Base-by-base conservation (phyloP, 2,329 filamentous ascomycete species). In the Diatrype stigma region DNA sequence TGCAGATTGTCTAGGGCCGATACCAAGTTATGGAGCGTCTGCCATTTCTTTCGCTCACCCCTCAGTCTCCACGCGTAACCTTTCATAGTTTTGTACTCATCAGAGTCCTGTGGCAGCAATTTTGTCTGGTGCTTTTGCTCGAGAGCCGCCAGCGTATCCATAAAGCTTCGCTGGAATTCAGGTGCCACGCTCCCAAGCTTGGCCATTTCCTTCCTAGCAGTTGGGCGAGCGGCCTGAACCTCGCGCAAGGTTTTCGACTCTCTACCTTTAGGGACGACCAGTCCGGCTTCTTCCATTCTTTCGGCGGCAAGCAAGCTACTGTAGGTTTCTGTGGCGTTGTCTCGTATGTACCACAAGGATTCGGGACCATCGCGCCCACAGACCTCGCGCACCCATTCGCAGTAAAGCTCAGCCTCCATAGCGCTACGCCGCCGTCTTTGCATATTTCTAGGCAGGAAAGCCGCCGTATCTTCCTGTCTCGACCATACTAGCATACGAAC, bases 401-500 rank as follows among this genome's bases (percentile, higher is more conserved):
- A 80, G n/a, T 75, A 66, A 3, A 87, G 68, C 57, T 90, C 85
- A 2, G 79, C 73, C 48, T 86, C 75, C 4, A 88, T 64, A 4
- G 80, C 75, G 21, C 75, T 65, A 44, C 83, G 84, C 40, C 70
- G 76, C n/a, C 86, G 79, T 1, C 73, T 67, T 32, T 73, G 67
- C 2, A 87, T 63, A 2, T 73, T 70, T 48, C 79, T 80, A 0
- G 92, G 87, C 7, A 96, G 52, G 1, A 89, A 58, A 1, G 67
- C 55, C 6, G 68, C 61, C 56, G 82, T 82, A 50, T 90, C 86
- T 0, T 79, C 73, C 42, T 85, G 74, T 1, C 80, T 77, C 3
- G 85, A 62, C 85, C 91, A 92, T 37, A 92, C 65, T 1, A 97
- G 76, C 74, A 93, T 86, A 46, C 91, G 84, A 3, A 96, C 85